Conservation (phyloP, 352 stramenopile species). For the Phytophthora pistaciae region DNA sequence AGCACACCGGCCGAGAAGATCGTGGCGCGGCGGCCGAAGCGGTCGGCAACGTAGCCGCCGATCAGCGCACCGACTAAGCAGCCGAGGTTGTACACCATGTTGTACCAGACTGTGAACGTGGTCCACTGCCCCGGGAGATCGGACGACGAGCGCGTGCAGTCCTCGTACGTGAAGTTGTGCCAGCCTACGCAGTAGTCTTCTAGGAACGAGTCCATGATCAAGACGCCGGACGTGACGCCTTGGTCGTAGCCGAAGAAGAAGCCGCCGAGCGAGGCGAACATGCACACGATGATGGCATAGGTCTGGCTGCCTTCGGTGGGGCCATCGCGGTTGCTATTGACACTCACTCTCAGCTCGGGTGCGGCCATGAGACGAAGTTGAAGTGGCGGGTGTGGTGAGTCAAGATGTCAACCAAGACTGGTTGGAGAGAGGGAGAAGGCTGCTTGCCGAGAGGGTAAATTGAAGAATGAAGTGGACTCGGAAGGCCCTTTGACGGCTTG, state of each 20-base stretch:
- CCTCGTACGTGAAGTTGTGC: constrained; percentile 49
- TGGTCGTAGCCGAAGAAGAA: constrained; percentile 52
- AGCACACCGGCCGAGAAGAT: constrained; percentile 47
- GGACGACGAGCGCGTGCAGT: constrained; percentile 26
- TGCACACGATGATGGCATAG: constrained; percentile 51
- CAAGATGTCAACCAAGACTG: constrained; percentile 15
- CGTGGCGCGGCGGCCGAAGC: constrained; percentile 36
- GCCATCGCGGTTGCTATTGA: constrained; percentile 16
- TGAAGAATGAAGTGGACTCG: constrained; percentile 21
- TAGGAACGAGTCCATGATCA: constrained; percentile 54
- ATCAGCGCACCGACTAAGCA: constrained; percentile 47
- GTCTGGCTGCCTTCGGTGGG: constrained; percentile 38
- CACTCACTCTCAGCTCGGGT: constrained; percentile 17
- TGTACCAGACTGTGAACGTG: constrained; percentile 50
- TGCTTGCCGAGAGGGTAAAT: constrained; percentile 27
- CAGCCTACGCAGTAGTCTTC: constrained; percentile 50
- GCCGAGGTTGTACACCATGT: constrained; percentile 54
- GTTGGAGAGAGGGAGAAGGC: constrained; percentile 2
- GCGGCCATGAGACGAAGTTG: constrained; percentile 19
- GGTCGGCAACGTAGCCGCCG: constrained; percentile 42
- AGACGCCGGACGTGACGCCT: constrained; percentile 38
- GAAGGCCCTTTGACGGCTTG: constrained; percentile 1
- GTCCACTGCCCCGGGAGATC: constrained; percentile 44
- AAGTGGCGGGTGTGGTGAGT: constrained; percentile 1
- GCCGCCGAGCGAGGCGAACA: constrained; percentile 39